Base-by-base conservation (phyloP, 169 alveolate species). In the Cryptosporidium sp. region DNA sequence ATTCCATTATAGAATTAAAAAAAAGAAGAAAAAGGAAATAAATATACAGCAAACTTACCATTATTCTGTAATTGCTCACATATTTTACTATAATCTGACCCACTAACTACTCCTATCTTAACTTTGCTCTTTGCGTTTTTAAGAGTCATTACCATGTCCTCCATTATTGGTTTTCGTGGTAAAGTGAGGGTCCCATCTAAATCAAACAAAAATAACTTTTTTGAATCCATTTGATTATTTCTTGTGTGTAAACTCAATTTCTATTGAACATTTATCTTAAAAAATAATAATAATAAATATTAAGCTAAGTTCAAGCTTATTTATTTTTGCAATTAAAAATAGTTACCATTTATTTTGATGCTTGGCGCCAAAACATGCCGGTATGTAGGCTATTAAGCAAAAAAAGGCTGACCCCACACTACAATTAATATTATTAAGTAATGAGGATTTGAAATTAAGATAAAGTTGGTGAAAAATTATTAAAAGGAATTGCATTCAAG, bases 161-260 rank as follows among this genome's bases (percentile, higher is more conserved):
- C 86, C 68, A 93, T 92, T 8, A 96, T 94, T 44, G 70, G 68
- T 87, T 92, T 87, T 73, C 98, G 91, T 0, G 98, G 91, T 21
- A 93, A 92, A 21, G 99, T 96, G 18, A 97, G 89, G 29, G 99
- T 97, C 45, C 97, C 97, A 93, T 97, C 99, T n/a, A 97, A 94
- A 70, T 97, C 99, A 91, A 97, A 97, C 69, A 94, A 56, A 39
- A 86, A 67, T 53, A 92, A 52, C 44, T 70, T 69, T 48, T 85
- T 51, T 6, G 87, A 51, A 31, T 52, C 58, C 67, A 56, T 56
- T 26, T 56, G 29, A 10, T 21, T 9, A 18, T 9, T 12, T 21
- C 2, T 21, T 56, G 67, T 56, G 67, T 56, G 37, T 23, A 21
- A 56, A 21, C 0, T 56, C 35, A 56, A 2, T 26, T 56, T 14